Evolutionary conservation across 2,329 filamentous ascomycete species (phyloP), one percentile per base, ranked within the genome.

Genomic region (Claviceps digitariae): DNA sequence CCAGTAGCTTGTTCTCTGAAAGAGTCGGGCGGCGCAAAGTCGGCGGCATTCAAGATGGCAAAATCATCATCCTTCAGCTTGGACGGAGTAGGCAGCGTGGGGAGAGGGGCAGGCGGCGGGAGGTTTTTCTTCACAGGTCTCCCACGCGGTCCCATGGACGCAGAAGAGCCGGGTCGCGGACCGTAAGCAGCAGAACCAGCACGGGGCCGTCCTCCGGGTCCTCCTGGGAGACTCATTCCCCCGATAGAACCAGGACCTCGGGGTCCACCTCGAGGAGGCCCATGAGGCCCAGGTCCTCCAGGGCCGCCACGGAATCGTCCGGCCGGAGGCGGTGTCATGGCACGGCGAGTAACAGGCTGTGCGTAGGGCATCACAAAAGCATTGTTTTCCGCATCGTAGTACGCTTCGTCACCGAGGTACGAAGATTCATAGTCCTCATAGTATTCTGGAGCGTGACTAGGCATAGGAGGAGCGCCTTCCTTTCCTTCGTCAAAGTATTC

Each of bases 401-500:
- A 83, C 7, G 78, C 66, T 25, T 79, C 78, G 54, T 88, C 84
- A n/a, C 77, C 80, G 48, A 83, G 74, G 64, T 86, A 88, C 58
- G 82, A 79, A 21, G 79, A 72, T 55, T 86, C 82, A 62, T 88
- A 87, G 61, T 91, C 86, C 62, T 90, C 86, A 57, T 87, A 84
- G 67, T 90, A 87, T 52, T 75, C 66, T 17, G 63, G 60, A 23
- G 57, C 59, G 17, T 29, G 25, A 31, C 2, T 20, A 8, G 67
- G 67, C 60, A 75, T 59, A 1, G 72, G 70, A 27, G 72, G 73
- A n/a, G 69, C 62, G 6, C 65, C 60, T 44, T 69, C 67, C 65
- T 82, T 87, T 44, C 96, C 31, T 10, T 34, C 91, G 59, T 97
- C 93, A 62, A 98, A 98, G 72, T 98, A 98, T 66, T 98, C 93